Evolutionary conservation across 73 alveolate species (phyloP), one percentile per base, ranked within the genome.

Genomic region (Symbiodinium pilosum): DNA sequence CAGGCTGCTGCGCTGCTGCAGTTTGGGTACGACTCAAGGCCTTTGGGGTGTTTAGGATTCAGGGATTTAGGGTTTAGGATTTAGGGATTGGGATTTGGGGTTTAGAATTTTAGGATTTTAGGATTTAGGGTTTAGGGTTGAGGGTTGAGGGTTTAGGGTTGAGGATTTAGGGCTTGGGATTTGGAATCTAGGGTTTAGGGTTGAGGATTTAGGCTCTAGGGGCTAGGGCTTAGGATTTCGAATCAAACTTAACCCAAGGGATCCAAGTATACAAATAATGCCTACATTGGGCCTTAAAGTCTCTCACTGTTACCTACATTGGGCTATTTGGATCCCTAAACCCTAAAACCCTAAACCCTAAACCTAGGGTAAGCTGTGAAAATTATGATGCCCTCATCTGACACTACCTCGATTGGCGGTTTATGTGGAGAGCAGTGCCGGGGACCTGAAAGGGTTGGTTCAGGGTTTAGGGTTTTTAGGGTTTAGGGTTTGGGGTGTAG

Each of bases 361-460:
- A 56, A 56, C 73, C 73, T 32, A 16, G 21, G 59, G n/a, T n/a
- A n/a, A n/a, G n/a, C n/a, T n/a, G n/a, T n/a, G n/a, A n/a, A n/a
- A 47, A 47, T 47, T 6, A 47, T 14, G 59, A 47, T 9, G 59
- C 6, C 14, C 21, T 14, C 14, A 47, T 9, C 6, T 14, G 6
- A 6, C 59, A 47, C 59, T 6, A 6, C 6, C 21, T 73, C 59
- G 95, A 87, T 38, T 89, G 95, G 36, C 6, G 59, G 87, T 44
- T 89, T 39, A 87, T 87, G 20, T 87, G 69, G 47, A 39, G 59
- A 38, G 59, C 59, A 69, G 28, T 32, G 6, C 87, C 68, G 41
- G 28, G 69, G 26, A 51, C 95, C 28, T 47, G 68, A 20, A 75
- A 89, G 95, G 95, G 47, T 44, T 32, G 44, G 86, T 32, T 47